A percentile compares a stretch with the other conserved stretches of the same genome.
Conservation (phyloP, 306 rosid genomes). For the Parietaria judaica region DNA sequence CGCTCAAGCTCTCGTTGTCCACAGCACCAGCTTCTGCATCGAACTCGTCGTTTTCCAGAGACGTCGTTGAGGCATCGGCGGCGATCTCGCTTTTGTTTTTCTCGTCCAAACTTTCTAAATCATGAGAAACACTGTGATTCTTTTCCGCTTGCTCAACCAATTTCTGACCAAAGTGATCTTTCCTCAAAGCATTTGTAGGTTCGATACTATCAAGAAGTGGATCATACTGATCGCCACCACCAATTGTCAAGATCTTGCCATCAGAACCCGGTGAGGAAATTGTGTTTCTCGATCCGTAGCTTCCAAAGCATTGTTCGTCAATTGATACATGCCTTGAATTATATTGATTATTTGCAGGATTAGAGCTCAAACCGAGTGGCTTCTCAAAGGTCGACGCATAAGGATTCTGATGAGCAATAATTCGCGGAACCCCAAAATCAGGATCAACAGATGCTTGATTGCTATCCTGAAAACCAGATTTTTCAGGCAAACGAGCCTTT, state of each 20-base stretch:
- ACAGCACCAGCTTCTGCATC: constrained; percentile 84
- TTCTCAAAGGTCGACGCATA: constrained; percentile 84
- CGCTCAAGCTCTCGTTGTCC: constrained; percentile 64
- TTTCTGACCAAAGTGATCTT: constrained; percentile 39
- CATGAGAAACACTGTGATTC: constrained; percentile 45
- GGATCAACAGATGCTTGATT: constrained; percentile 34
- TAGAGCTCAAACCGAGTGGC: constrained; percentile 58
- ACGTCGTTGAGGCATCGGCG: constrained; percentile 64
- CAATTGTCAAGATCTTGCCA: constrained; percentile 39
- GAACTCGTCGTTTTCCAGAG: constrained; percentile 70
- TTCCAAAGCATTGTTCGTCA: constrained; percentile 38
- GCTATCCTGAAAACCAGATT: constrained; percentile 35
- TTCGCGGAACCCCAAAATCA: constrained; percentile 50
- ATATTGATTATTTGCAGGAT: constrained; percentile 33
- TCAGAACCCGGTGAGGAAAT: constrained; percentile 47
- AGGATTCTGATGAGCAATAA: constrained; percentile 66
- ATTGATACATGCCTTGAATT: constrained; percentile 30
- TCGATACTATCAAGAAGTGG: constrained; percentile 89
- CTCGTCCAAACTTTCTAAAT: constrained; percentile 55
- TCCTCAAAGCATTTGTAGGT: constrained; percentile 43
- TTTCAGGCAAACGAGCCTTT: constrained; percentile 39
- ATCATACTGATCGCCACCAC: constrained; percentile 72
- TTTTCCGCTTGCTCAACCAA: constrained; percentile 40
- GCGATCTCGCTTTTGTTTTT: constrained; percentile 37
- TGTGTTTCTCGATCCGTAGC: constrained; percentile 45